Conservation (phyloP, 805 yeast species). For the Yamadazyma kitorensis region DNA sequence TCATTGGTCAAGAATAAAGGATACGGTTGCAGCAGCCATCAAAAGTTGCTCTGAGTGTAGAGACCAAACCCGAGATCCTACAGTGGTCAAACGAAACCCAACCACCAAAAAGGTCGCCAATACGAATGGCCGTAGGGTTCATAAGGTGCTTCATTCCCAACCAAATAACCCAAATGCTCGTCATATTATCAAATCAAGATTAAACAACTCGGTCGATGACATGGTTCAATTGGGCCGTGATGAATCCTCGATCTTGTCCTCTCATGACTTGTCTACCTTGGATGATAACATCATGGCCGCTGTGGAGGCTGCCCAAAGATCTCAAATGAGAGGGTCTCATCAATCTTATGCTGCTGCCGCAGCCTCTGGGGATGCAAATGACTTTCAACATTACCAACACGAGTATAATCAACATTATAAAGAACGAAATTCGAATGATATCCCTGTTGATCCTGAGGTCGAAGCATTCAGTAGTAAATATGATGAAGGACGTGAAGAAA, state of each 20-base stretch:
- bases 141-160: constrained; percentile 16
- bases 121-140: constrained; percentile 12
- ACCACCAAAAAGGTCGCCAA: not conserved
- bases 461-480: constrained; percentile 37
- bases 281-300: constrained; percentile 55
- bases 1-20: constrained; percentile 91
- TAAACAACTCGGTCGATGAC: constrained; percentile 24
- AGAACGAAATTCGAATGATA: constrained; percentile 19
- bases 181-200: constrained; percentile 17
- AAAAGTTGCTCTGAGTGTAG: constrained; percentile 74
- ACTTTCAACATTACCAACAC: constrained; percentile 7
- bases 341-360: constrained; percentile 11
- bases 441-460: constrained; percentile 61
- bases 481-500: constrained; percentile 46
- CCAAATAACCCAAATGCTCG: constrained; percentile 22
- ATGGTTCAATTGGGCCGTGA: constrained; percentile 27
- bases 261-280: constrained; percentile 41
- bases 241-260: constrained; percentile 28
- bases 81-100: constrained; percentile 13
- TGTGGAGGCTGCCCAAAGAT: constrained; percentile 55
- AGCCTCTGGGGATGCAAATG: constrained; percentile 5
- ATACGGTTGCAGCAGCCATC: constrained; percentile 77
- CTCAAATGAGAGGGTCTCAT: constrained; percentile 19
- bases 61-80: constrained; percentile 32
- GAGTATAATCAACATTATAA: constrained; percentile 8